Base-by-base conservation (phyloP, 2,329 filamentous ascomycete genomes). In the Fusarium pseudonygamai region DNA sequence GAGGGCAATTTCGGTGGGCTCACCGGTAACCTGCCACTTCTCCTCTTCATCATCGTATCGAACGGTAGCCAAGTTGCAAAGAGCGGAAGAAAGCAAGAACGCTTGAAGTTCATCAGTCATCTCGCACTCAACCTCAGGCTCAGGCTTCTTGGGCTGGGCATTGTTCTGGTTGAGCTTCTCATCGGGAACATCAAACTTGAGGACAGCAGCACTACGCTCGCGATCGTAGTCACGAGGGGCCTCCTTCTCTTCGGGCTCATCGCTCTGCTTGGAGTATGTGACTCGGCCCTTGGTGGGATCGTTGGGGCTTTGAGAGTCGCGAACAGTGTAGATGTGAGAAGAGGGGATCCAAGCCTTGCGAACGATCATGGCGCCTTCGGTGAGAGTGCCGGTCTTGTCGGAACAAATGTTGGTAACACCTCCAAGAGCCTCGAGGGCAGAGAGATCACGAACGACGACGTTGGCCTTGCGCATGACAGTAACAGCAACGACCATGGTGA, bases 1-100 rank as follows among this genome's bases (percentile, higher is more conserved):
- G 11, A 95, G 87, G 3, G 93, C 92, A 74, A 94, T 92, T 78
- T 95, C 93, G 3, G 93, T 94, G 1, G 92, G 91, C 77, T 93
- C 91, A 18, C 91, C 92, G 18, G 89, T 89, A 3, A 90, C 90
- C 76, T 90, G 87, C 92, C 92, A 93, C 69, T 84, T 84, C 34
- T 84, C 82, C 34, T 87, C 84, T n/a, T 86, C 84, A 0, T 88
- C 83, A 50, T 88, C 87, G 61, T 84, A 86, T 47, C 87, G 84
- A 16, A 90, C 88, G 3, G 87, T 90, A n/a, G 88, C 85, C 37
- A 89, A 85, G 76, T 93, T 93, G 81, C 91, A 92, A 6, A 93
- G 86, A 3, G 91, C 88, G 20, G 90, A 85, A 5, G 90, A 85
- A 5, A 87, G 80, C 6, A 90, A 79, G 76, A 90, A 89, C 5